Percentiles rank a stretch among this genome's conserved stretches.
Conservation (phyloP, 2,329 filamentous ascomycete genomes). For the Aspergillus latus region DNA sequence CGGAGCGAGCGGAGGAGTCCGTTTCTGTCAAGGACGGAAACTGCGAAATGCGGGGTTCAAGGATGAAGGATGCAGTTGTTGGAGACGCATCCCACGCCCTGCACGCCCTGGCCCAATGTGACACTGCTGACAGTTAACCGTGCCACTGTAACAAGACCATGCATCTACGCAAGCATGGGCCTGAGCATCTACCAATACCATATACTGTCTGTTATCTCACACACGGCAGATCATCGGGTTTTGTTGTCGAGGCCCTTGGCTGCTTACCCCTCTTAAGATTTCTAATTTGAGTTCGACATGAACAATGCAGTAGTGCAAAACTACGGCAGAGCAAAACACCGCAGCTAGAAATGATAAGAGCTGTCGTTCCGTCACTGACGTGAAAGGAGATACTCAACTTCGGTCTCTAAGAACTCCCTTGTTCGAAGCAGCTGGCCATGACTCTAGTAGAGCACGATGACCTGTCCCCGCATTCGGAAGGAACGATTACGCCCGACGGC, state of each 20-base stretch:
- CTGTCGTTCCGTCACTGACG: background rate
- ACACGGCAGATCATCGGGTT: background rate
- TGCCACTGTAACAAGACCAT: background rate
- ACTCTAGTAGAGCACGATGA: conserved; percentile 2
- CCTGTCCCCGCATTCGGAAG: conserved; percentile 3
- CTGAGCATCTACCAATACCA: background rate
- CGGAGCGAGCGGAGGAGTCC: background rate
- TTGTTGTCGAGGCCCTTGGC: background rate
- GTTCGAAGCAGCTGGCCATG: background rate
- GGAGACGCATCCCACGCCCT: background rate
- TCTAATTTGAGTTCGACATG: background rate
- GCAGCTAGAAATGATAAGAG: background rate
- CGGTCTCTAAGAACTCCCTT: background rate
- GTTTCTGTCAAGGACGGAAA: background rate
- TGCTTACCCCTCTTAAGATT: background rate
- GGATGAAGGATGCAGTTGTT: background rate
- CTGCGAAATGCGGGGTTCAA: background rate
- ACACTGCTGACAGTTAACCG: background rate
- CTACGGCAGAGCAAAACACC: background rate
- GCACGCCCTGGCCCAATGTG: background rate
- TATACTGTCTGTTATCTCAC: background rate
- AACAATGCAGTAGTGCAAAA: background rate
- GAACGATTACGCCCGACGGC: background rate
- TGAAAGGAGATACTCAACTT: background rate
- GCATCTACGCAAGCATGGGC: background rate